phyloP scores from a whole-genome alignment of 345 rosid genomes.

The Linum usitatissimum region DNA sequence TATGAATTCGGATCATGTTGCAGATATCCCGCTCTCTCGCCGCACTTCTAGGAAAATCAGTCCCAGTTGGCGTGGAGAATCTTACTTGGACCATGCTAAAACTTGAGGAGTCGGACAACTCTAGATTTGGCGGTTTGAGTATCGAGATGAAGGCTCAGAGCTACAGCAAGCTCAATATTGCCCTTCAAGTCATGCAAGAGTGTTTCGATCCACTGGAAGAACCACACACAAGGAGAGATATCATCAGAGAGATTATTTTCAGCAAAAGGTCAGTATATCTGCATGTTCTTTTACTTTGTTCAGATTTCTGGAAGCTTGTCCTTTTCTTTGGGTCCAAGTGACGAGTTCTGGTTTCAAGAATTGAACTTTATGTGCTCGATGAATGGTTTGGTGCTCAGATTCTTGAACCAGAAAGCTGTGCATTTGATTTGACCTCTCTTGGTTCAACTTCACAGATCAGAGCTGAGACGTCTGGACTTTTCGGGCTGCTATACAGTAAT shows the following conservation, averaged over 20 bases:
- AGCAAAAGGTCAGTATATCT: slow-evolving; percentile 41
- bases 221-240: slow-evolving; percentile 42
- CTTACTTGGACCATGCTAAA: slow-evolving; percentile 68
- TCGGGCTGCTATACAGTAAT: not conserved
- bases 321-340: too few relatives aligned
- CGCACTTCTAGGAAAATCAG: slow-evolving; percentile 50
- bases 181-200: slow-evolving; percentile 76
- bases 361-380: too few relatives aligned
- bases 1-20: slow-evolving; percentile 3
- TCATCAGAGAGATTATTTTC: slow-evolving; percentile 59
- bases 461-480: slow-evolving; percentile 3
- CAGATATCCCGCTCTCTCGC: slow-evolving; percentile 54
- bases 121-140: slow-evolving; percentile 22
- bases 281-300: too few relatives aligned
- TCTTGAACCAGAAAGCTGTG: not conserved
- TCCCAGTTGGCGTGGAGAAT: slow-evolving; percentile 41
- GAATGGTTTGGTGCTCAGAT: not conserved
- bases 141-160: slow-evolving; percentile 36
- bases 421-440: not conserved
- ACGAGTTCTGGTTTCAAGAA: too few relatives aligned
- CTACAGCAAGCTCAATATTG: slow-evolving; percentile 54
- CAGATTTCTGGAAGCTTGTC: too few relatives aligned
- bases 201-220: slow-evolving; percentile 66
- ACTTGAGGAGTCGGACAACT: slow-evolving; percentile 19
- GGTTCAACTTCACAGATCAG: not conserved